A percentile compares a stretch with the other conserved stretches of the same genome.
These are phyloP conservation scores for Torulaspora indica DNA, from an alignment of 805 yeast species.

Conservation along the genomic window DNA sequence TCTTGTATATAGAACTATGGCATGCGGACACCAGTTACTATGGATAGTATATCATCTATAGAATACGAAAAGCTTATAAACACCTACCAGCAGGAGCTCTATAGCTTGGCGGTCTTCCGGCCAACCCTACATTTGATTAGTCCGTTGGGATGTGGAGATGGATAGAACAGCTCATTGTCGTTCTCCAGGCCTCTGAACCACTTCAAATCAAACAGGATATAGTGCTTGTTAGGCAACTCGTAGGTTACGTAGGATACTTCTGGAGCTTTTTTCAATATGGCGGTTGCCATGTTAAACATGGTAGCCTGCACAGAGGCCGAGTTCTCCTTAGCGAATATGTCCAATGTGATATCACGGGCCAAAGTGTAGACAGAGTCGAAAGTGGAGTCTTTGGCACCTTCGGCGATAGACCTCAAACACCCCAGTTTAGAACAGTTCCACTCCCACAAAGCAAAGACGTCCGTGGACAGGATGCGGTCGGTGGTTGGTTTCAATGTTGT, in stretches of 20 bases:
- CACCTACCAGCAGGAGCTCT: constrained; percentile 14
- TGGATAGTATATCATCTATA: neutral
- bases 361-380: constrained; percentile 61
- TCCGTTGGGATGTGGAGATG: constrained; percentile 90
- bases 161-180: constrained; percentile 81
- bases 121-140: constrained; percentile 83
- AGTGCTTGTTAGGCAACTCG: constrained; percentile 87
- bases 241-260: constrained; percentile 63
- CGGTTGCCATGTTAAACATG: constrained; percentile 86
- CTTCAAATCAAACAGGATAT: constrained; percentile 68
- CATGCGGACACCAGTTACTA: neutral
- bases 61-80: neutral
- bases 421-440: constrained; percentile 51
- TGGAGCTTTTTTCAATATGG: constrained; percentile 56
- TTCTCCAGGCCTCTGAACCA: constrained; percentile 79
- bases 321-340: constrained; percentile 75
- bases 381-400: constrained; percentile 52
- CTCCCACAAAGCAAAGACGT: constrained; percentile 68
- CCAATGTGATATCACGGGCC: constrained; percentile 67
- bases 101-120: constrained; percentile 59
- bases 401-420: constrained; percentile 46
- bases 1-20: neutral
- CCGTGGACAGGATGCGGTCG: constrained; percentile 86
- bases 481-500: constrained; percentile 79
- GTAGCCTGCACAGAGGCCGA: constrained; percentile 96